Conservation (phyloP, 148 eudicot species). For the Gaultheria prostrata region DNA sequence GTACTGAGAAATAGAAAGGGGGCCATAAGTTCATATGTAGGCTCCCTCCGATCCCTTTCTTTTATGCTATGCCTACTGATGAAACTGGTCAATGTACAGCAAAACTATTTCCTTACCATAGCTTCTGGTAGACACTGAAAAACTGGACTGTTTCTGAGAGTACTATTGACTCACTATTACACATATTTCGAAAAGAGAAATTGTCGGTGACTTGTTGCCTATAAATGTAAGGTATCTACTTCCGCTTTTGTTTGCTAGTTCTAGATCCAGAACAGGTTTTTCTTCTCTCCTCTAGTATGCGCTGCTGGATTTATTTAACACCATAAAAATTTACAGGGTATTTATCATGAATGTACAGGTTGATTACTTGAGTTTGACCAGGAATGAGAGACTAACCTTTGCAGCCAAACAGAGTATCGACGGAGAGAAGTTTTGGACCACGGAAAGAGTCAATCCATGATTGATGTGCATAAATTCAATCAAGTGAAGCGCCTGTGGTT, state of each 20-base stretch:
- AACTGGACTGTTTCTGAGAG: background rate
- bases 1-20: background rate
- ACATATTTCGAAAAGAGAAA: background rate
- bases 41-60: background rate
- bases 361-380: constrained; percentile 82
- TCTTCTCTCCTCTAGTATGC: background rate
- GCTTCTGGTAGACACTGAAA: background rate
- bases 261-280: constrained; percentile 76
- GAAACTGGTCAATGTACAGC: background rate
- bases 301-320: background rate
- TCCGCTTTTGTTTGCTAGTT: constrained; percentile 74
- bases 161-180: background rate
- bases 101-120: background rate
- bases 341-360: constrained; percentile 40
- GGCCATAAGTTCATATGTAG: background rate
- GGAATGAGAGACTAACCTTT: constrained; percentile 46
- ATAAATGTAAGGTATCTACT: background rate
- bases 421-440: constrained; percentile 55
- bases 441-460: constrained; percentile 55
- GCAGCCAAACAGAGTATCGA: constrained; percentile 26
- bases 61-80: background rate
- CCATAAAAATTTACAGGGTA: background rate
- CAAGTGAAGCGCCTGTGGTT: background rate
- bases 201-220: background rate
- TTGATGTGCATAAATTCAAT: background rate